Evolutionary conservation across 345 rosid genomes (phyloP).

Genomic region (Brassica juncea): DNA sequence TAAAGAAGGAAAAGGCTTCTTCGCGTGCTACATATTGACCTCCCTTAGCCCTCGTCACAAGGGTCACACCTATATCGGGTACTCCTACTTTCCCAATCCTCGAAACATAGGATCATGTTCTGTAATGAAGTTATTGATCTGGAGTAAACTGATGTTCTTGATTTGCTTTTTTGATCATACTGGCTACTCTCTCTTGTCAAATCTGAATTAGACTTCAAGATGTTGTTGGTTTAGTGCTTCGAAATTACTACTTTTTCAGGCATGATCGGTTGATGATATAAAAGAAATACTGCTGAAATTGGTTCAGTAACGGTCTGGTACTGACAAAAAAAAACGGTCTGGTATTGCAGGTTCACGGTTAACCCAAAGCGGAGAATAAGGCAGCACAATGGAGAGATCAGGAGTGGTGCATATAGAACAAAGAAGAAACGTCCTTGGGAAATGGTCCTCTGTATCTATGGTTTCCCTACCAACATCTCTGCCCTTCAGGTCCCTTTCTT

Average conservation of each 20-base stretch:
- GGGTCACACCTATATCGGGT: conserved; percentile 89
- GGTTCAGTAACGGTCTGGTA: neutral
- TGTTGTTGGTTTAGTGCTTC: neutral
- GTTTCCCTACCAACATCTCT: conserved; percentile 80
- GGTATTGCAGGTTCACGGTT: conserved; percentile 70
- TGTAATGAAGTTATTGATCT: neutral
- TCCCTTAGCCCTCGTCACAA: conserved; percentile 86
- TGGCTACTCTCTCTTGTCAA: neutral
- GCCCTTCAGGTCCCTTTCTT: conserved; percentile 75
- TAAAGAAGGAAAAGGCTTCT: conserved; percentile 57
- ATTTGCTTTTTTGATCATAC: neutral
- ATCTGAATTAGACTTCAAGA: neutral
- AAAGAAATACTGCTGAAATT: neutral
- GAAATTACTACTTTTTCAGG: too few relatives aligned
- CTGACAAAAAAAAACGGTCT: neutral
- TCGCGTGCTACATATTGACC: conserved; percentile 78
- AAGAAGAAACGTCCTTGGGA: conserved; percentile 91
- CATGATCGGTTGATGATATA: too few relatives aligned
- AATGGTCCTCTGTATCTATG: conserved; percentile 83
- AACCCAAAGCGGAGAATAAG: conserved; percentile 82
- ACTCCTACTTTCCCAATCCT: neutral
- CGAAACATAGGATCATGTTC: neutral
- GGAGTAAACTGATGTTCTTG: neutral
- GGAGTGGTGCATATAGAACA: conserved; percentile 83
- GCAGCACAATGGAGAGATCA: conserved; percentile 89